These are phyloP conservation scores for Scutellaria baicalensis DNA, from an alignment of 257 asterid species.

Conservation along the genomic window DNA sequence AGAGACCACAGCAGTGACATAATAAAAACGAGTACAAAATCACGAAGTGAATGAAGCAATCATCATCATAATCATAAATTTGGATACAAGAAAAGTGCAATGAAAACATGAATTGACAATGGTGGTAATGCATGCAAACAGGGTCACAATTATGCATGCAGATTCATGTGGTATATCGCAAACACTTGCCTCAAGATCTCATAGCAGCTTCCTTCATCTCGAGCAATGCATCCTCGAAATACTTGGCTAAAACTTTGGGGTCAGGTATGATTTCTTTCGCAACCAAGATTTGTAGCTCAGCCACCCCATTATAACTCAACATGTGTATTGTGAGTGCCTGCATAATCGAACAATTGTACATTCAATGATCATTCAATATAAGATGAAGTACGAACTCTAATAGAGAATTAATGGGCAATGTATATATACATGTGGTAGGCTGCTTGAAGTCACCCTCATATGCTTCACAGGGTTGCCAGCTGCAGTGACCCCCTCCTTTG, in stretches of 20 bases:
- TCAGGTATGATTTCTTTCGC: constrained; percentile 82
- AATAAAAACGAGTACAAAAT: too few relatives aligned
- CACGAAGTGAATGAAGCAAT: too few relatives aligned
- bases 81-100: not conserved
- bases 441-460: constrained; percentile 43
- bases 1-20: too few relatives aligned
- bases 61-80: too few relatives aligned
- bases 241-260: constrained; percentile 56
- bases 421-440: constrained; percentile 62
- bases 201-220: constrained; percentile 56
- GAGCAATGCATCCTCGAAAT: constrained; percentile 58
- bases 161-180: constrained; percentile 45
- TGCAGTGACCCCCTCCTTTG: constrained; percentile 41
- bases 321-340: constrained; percentile 86
- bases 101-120: not conserved
- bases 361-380: not conserved
- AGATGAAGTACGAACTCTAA: not conserved
- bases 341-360: not conserved
- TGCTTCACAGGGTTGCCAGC: constrained; percentile 44
- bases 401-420: not conserved
- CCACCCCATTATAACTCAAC: constrained; percentile 74
- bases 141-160: too few relatives aligned
- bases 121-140: too few relatives aligned
- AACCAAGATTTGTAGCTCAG: constrained; percentile 67
- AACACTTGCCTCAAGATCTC: not conserved